phyloP scores from a whole-genome alignment of 208 protist species.

The Balamuthia mandrillaris region DNA sequence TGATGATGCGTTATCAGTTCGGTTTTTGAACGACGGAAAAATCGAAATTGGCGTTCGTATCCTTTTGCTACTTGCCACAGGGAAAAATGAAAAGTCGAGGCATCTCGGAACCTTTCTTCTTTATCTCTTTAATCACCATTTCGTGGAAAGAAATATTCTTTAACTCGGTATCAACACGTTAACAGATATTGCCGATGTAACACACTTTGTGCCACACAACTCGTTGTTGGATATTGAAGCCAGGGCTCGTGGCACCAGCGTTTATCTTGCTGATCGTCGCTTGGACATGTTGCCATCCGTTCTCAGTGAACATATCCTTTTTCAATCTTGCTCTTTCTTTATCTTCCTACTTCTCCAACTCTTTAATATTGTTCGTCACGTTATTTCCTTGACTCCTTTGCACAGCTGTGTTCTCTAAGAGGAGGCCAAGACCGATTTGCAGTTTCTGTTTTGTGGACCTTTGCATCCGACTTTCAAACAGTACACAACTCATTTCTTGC shows the following conservation, averaged over 20 bases:
- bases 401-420: constrained; percentile 83
- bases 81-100: no score
- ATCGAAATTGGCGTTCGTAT: constrained; percentile 42
- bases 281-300: constrained; percentile 96
- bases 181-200: constrained; percentile 95
- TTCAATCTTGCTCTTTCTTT: not conserved
- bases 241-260: constrained; percentile 84
- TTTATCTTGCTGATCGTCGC: constrained; percentile 91
- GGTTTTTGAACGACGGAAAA: constrained; percentile 43
- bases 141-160: not conserved
- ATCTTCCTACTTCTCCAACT: no score
- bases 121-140: not conserved
- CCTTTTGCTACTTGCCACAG: constrained; percentile 8
- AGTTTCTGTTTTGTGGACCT: constrained; percentile 4
- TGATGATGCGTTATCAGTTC: constrained; percentile 73
- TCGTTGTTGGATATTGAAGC: constrained; percentile 89
- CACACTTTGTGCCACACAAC: constrained; percentile 87
- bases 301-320: constrained; percentile 86
- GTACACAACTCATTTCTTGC: no score
- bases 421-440: constrained; percentile 48
- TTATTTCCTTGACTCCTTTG: not conserved
- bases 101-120: no score
- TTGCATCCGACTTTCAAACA: no score
- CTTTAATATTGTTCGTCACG: not conserved
- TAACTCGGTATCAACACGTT: no score